phyloP scores from a whole-genome alignment of 768 basidiomycete species.

The Hypsizygus marmoreus region DNA sequence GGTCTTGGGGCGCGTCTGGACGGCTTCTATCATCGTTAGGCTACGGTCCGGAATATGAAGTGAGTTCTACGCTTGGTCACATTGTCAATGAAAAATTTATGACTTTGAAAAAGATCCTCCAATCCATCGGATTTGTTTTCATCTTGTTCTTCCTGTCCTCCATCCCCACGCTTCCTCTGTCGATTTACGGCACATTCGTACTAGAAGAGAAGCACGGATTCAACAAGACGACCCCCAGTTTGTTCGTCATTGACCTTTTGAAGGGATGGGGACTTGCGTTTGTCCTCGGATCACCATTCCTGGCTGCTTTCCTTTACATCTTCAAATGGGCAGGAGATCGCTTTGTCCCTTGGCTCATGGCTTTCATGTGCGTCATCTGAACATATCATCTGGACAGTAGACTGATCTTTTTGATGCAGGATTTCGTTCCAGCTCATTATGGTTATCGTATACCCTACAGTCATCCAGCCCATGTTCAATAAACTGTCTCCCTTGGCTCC shows the following conservation, averaged over 20 bases:
- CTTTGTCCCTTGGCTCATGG: constrained; percentile 94
- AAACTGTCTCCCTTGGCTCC: constrained; percentile 85
- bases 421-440: constrained; percentile 82
- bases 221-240: constrained; percentile 84
- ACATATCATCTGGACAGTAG: not conserved
- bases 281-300: constrained; percentile 79
- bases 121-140: constrained; percentile 78
- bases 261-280: constrained; percentile 78
- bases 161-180: constrained; percentile 72
- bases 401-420: constrained; percentile 37
- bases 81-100: not conserved
- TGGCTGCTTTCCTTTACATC: constrained; percentile 84
- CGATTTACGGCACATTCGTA: constrained; percentile 87
- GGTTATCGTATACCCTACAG: constrained; percentile 78
- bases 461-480: constrained; percentile 97
- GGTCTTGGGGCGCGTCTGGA: constrained; percentile 77
- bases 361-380: constrained; percentile 69
- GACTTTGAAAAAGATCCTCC: constrained; percentile 62
- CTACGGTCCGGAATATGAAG: constrained; percentile 74
- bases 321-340: constrained; percentile 93
- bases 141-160: constrained; percentile 67
- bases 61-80: constrained; percentile 29
- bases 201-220: constrained; percentile 95
- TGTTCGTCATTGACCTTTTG: constrained; percentile 79
- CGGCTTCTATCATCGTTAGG: constrained; percentile 51